Conservation (phyloP, 2,329 filamentous ascomycete genomes). For the Fusarium vanettenii region DNA sequence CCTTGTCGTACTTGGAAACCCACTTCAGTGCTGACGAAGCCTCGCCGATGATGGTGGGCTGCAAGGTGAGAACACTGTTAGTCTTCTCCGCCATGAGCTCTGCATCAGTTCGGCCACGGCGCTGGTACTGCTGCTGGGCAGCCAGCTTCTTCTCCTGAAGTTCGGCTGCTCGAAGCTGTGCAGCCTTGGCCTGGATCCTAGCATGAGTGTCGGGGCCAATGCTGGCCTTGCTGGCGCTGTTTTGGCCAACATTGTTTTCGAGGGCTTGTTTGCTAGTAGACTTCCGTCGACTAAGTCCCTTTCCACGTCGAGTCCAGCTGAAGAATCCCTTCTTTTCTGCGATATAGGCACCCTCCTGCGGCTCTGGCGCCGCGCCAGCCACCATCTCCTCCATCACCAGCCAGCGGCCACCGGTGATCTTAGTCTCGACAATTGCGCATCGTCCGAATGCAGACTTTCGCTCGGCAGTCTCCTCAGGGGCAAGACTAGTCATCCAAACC, state of each 20-base stretch:
- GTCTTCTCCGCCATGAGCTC: constrained; percentile 77
- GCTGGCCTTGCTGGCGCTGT: constrained; percentile 78
- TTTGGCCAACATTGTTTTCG: constrained; percentile 59
- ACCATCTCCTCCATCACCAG: constrained; percentile 96
- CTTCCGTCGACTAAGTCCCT: constrained; percentile 73
- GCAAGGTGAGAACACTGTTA: constrained; percentile 88
- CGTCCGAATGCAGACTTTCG: constrained; percentile 94
- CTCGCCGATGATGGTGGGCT: constrained; percentile 85
- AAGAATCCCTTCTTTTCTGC: constrained; percentile 97
- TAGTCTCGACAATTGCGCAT: constrained; percentile 91
- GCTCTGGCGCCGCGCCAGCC: constrained; percentile 88
- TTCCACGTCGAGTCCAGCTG: constrained; percentile 81
- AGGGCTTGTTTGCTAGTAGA: constrained; percentile 72
- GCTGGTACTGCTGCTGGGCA: constrained; percentile 51
- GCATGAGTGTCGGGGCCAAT: constrained; percentile 93
- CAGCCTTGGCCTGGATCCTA: constrained; percentile 90
- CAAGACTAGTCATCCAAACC: constrained; percentile 99
- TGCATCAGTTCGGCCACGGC: constrained; percentile 67
- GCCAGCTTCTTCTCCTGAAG: constrained; percentile 65
- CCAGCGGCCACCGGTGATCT: constrained; percentile 85
- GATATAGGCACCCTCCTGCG: constrained; percentile 87
- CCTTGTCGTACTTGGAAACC: constrained; percentile 95
- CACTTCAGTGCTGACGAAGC: constrained; percentile 96
- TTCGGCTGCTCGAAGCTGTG: constrained; percentile 80
- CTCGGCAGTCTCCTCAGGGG: constrained; percentile 85